Evolutionary conservation across 495 filamentous ascomycete species (phyloP).

Genomic region (Trichoderma asperelloides): DNA sequence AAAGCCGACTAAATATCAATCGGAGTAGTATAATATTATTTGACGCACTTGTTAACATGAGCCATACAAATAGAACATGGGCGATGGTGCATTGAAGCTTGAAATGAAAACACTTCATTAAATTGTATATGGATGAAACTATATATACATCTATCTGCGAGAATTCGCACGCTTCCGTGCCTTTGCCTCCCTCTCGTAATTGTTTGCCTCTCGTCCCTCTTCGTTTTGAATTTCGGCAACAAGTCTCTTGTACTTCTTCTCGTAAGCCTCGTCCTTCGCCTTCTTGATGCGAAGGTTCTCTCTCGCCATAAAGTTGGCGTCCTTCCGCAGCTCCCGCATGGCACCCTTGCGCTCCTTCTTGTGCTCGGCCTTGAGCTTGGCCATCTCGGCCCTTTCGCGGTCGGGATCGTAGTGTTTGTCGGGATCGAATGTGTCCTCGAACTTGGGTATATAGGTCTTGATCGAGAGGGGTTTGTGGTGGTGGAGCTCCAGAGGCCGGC

Average conservation of each 20-base stretch:
- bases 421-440: slow-evolving; percentile 91
- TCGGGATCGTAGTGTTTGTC: slow-evolving; percentile 94
- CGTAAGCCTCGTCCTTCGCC: slow-evolving; percentile 80
- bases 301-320: slow-evolving; percentile 81
- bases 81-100: not conserved
- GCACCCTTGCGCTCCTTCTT: slow-evolving; percentile 95
- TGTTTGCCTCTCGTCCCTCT: slow-evolving; percentile 77
- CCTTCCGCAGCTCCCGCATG: slow-evolving; percentile 87
- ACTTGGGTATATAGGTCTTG: slow-evolving; percentile 83
- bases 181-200: slow-evolving; percentile 79
- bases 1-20: too few species aligned
- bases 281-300: slow-evolving; percentile 88
- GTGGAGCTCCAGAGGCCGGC: slow-evolving; percentile 78
- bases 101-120: not conserved
- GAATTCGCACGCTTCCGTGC: slow-evolving; percentile 48
- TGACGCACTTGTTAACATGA: not conserved
- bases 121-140: not conserved
- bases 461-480: slow-evolving; percentile 84
- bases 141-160: slow-evolving; percentile 2
- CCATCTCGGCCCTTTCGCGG: slow-evolving; percentile 70
- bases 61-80: not conserved
- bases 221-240: slow-evolving; percentile 92
- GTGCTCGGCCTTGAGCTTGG: slow-evolving; percentile 76
- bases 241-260: slow-evolving; percentile 85
- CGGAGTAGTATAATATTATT: too few species aligned